Base-by-base conservation (phyloP, 257 asterid species). In the Euphrasia confusa region DNA sequence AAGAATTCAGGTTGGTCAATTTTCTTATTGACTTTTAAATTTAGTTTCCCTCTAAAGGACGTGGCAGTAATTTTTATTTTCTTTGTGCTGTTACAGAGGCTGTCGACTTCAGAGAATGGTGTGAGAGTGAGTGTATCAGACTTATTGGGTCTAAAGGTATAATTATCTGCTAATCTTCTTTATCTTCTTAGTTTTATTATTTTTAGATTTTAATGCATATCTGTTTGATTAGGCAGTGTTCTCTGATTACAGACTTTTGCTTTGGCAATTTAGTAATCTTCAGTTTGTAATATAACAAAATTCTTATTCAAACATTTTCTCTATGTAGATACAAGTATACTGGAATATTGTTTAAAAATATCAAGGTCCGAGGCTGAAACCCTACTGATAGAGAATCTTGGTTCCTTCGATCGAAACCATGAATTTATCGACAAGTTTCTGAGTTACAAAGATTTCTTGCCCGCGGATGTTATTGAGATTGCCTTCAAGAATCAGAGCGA, bases 71-170 rank as follows among this genome's bases (percentile, higher is more conserved):
- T 45, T 50, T n/a, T 32, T 21, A 35, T 37, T 58, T 45, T 47
- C 30, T 68, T 24, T 54, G 39, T 62, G 56, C 45, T 63, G 42
- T 65, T 75, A 71, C 95, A 93, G 99, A 93, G 79, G 99, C 99
- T 53, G 55, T 70, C 75, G 96, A 85, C 68, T 93, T 93, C 72
- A 78, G 85, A 74, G 88, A 85, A 60, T 93, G 99, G 99, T 93
- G 99, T 30, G 99, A 93, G 80, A 85, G 81, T 53, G 99, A 93
- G 80, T 93, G 95, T 72, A 28, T 67, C 60, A 83, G 94, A 69
- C 97, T 93, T 59, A 55, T 85, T 33, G 95, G 97, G 50, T 79
- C 95, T 18, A 83, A 78, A 89, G 99, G 99, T 93, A 85, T 59
- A 45, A 17, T 21, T 47, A 27, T 8, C 59, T 50, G 54, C 67